A percentile compares a stretch with the other conserved stretches of the same genome.
phyloP scores from a whole-genome alignment of 1,139 yeast genomes.

The Candida buenavistaensis region DNA sequence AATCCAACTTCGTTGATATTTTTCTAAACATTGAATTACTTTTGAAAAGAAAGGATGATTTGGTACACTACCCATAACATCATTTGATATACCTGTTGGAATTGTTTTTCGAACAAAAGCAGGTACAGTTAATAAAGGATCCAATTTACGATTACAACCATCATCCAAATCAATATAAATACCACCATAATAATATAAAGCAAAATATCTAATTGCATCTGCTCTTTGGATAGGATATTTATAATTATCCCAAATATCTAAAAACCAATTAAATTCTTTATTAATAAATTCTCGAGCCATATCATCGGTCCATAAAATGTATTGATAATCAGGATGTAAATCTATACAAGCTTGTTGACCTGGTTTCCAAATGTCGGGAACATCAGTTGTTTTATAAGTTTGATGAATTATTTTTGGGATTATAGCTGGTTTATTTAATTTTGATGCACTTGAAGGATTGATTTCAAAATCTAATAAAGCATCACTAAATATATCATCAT shows the following conservation, averaged over 20 bases:
- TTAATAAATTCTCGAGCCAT: constrained; percentile 77
- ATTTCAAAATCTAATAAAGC: constrained; percentile 62
- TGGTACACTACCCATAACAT: constrained; percentile 89
- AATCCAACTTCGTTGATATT: constrained; percentile 70
- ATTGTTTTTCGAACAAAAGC: constrained; percentile 85
- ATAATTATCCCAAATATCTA: constrained; percentile 74
- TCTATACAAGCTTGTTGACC: constrained; percentile 78
- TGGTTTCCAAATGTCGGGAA: constrained; percentile 78
- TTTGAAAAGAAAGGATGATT: constrained; percentile 81
- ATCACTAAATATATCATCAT: constrained; percentile 70
- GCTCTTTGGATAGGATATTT: constrained; percentile 85
- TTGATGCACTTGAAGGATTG: constrained; percentile 36
- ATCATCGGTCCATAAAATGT: constrained; percentile 88
- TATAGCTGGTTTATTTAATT: constrained; percentile 44
- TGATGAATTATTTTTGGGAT: constrained; percentile 94
- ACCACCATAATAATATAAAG: constrained; percentile 83
- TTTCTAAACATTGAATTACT: constrained; percentile 62
- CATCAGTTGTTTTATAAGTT: constrained; percentile 75
- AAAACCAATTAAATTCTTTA: constrained; percentile 83
- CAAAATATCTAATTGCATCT: constrained; percentile 89
- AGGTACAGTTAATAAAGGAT: constrained; percentile 76
- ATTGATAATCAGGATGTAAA: constrained; percentile 83
- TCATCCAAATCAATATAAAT: constrained; percentile 88
- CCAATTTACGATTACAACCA: constrained; percentile 76
- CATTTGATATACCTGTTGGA: constrained; percentile 92